Conservation (phyloP, 2,329 filamentous ascomycete species). For the Raffaelea albimanens region DNA sequence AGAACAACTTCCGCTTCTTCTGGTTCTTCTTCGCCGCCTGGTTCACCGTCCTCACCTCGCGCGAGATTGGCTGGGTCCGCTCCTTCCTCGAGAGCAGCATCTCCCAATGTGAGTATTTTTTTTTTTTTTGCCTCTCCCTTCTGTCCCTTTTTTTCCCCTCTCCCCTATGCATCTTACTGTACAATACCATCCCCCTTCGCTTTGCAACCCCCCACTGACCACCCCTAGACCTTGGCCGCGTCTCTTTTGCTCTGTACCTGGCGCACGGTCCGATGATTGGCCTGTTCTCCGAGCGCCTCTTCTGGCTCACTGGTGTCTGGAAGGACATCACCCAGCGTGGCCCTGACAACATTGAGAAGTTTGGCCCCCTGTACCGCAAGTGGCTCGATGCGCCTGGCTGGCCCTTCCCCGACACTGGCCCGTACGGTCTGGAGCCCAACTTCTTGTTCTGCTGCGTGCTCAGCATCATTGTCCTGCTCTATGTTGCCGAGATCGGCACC, state of each 20-base stretch:
- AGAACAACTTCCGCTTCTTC: constrained; percentile 36
- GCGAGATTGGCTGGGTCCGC: constrained; percentile 47
- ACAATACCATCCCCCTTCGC: too few species aligned
- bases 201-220: neutral
- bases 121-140: neutral
- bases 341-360: constrained; percentile 19
- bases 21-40: constrained; percentile 53
- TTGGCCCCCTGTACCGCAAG: constrained; percentile 39
- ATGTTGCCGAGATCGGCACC: constrained; percentile 45
- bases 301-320: constrained; percentile 1
- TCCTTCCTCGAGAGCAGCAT: constrained; percentile 47
- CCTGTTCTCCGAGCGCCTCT: constrained; percentile 51
- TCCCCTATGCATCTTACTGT: too few species aligned
- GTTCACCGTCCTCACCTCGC: constrained; percentile 43
- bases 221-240: constrained; percentile 37
- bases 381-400: constrained; percentile 47
- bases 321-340: neutral
- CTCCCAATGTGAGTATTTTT: constrained; percentile 33
- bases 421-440: constrained; percentile 48
- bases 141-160: neutral
- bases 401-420: constrained; percentile 42
- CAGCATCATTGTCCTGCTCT: constrained; percentile 47
- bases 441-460: constrained; percentile 51
- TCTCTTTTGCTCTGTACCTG: constrained; percentile 53
- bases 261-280: constrained; percentile 53